These are phyloP conservation scores for Wickerhamiella infanticola DNA, from an alignment of 1,139 yeast genomes.

Conservation along the genomic window DNA sequence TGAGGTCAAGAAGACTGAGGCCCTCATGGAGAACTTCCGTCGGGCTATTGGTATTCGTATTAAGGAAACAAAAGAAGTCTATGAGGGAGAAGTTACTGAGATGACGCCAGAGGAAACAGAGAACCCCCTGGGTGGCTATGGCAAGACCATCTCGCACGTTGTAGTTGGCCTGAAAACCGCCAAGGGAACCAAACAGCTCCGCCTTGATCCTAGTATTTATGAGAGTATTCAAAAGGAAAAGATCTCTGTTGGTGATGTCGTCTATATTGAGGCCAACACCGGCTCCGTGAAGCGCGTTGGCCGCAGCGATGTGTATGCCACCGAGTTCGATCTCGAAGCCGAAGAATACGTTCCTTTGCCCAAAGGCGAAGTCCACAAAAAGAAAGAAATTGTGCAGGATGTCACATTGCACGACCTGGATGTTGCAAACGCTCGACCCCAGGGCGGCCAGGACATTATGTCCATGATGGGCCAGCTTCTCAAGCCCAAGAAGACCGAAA, in stretches of 20 bases:
- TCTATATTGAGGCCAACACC: constrained; percentile 91
- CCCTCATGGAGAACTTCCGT: constrained; percentile 93
- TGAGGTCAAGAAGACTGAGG: constrained; percentile 94
- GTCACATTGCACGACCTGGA: constrained; percentile 93
- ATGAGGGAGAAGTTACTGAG: constrained; percentile 96
- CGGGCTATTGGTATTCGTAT: constrained; percentile 91
- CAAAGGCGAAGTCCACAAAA: constrained; percentile 96
- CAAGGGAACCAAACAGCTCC: constrained; percentile 82
- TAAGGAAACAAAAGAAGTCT: constrained; percentile 93
- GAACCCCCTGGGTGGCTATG: constrained; percentile 94
- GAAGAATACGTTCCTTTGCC: constrained; percentile 98
- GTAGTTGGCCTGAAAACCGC: constrained; percentile 90
- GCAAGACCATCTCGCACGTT: constrained; percentile 90
- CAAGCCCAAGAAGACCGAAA: constrained; percentile 96
- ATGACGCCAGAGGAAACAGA: constrained; percentile 94
- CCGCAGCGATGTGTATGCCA: constrained; percentile 93
- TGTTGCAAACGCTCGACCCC: constrained; percentile 92
- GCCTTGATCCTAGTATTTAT: constrained; percentile 89
- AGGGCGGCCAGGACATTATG: constrained; percentile 96
- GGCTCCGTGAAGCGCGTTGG: constrained; percentile 98
- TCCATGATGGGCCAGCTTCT: constrained; percentile 98
- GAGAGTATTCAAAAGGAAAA: constrained; percentile 93
- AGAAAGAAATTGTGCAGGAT: constrained; percentile 95
- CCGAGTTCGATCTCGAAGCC: constrained; percentile 95
- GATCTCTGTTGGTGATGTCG: constrained; percentile 89